Evolutionary conservation across 371 early-diverging fungal species (phyloP).

Genomic region (Rhizomucor miehei): DNA sequence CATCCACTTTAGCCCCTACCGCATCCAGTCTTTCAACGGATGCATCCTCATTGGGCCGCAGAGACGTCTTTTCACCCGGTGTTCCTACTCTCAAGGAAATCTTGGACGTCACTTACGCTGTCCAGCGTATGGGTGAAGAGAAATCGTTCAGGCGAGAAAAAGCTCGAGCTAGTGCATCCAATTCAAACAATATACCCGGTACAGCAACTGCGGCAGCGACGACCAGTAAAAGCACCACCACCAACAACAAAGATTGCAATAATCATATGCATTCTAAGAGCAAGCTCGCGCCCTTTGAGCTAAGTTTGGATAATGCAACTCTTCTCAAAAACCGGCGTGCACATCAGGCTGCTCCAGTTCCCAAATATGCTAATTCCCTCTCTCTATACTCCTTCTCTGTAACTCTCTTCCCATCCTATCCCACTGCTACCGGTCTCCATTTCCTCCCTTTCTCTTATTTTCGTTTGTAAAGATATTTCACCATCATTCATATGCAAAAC

Average conservation of each 20-base stretch:
- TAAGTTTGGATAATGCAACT: slow-evolving; percentile 20
- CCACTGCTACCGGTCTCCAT: too few species aligned
- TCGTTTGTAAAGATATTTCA: too few species aligned
- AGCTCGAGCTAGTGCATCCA: background rate
- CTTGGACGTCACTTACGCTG: slow-evolving; percentile 59
- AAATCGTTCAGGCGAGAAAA: slow-evolving; percentile 8
- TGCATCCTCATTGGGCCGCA: slow-evolving; percentile 27
- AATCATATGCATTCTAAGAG: slow-evolving; percentile 1
- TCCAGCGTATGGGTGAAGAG: slow-evolving; percentile 65
- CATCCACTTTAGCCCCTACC: background rate
- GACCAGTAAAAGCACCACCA: background rate
- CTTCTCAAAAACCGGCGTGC: slow-evolving; percentile 16
- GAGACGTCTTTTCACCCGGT: slow-evolving; percentile 40
- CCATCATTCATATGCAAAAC: too few species aligned
- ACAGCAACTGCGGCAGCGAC: background rate
- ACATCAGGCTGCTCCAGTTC: slow-evolving; percentile 5
- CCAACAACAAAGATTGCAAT: background rate
- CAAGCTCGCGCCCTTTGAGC: slow-evolving; percentile 10
- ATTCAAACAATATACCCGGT: background rate
- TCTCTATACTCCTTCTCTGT: background rate
- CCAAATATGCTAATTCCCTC: background rate
- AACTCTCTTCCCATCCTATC: too few species aligned
- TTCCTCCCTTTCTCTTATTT: too few species aligned
- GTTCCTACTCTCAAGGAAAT: slow-evolving; percentile 55
- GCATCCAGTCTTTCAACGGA: slow-evolving; percentile 14